phyloP scores from a whole-genome alignment of 1,284 basidiomycete genomes.

The Ceratobasidium sp. region DNA sequence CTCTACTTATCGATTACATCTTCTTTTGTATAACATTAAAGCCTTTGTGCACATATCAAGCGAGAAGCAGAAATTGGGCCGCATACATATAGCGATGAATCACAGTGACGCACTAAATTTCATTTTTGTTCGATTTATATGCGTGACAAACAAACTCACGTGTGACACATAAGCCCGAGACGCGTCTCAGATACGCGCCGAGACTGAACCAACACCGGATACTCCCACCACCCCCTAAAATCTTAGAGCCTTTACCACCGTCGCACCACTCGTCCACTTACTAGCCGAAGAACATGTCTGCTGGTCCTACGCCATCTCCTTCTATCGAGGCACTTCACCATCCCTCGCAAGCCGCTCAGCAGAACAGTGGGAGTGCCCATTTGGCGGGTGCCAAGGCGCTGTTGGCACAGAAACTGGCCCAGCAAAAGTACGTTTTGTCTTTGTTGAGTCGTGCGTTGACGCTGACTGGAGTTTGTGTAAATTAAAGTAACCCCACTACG shows the following conservation, averaged over 20 bases:
- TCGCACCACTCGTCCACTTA: not conserved
- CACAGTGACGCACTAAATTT: not conserved
- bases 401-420: constrained; percentile 88
- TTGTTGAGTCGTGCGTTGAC: constrained; percentile 19
- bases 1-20: not conserved
- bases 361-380: constrained; percentile 67
- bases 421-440: constrained; percentile 71
- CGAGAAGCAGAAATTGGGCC: not conserved
- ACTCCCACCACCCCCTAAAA: not conserved
- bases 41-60: not conserved
- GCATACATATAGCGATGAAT: not conserved
- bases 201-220: constrained; percentile 20
- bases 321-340: constrained; percentile 17
- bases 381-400: constrained; percentile 76
- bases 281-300: constrained; percentile 16
- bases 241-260: not conserved
- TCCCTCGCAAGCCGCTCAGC: constrained; percentile 77
- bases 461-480: constrained; percentile 23
- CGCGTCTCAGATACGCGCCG: constrained; percentile 38
- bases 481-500: constrained; percentile 81
- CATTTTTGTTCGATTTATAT: not conserved
- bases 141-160: constrained; percentile 10
- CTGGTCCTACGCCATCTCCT: constrained; percentile 5
- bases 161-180: constrained; percentile 23
- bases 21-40: not conserved